Evolutionary conservation across 1,284 basidiomycete genomes (phyloP), one percentile per base, ranked within the genome.

Genomic region (Hortiboletus rubellus): DNA sequence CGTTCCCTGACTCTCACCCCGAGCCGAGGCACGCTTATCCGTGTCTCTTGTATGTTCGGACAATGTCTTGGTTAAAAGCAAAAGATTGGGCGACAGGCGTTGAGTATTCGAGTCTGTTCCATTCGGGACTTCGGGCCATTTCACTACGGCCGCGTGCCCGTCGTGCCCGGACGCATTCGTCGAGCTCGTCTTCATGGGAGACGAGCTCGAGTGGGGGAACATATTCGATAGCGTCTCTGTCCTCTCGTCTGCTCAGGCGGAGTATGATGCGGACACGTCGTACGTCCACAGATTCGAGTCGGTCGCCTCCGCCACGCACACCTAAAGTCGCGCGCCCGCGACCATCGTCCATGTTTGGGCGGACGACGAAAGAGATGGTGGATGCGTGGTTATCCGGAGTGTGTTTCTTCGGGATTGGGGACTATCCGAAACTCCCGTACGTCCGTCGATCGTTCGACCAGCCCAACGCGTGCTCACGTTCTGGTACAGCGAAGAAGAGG

Each of bases 61-160:
- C 43, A 3, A 73, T 70, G 70, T 72, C 71, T 50, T 70, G 70
- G 68, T 47, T 72, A 24, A 69, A 70, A 30, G 65, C 57, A 10
- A 72, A 59, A 33, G 68, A 70, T 45, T 71, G 60, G 71, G 56
- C 55, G 33, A 65, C 63, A 1, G 71, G 67, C 7, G 51, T 70
- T 24, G 68, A 70, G 50, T 73, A 70, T 46, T 70, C 68, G 12
- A 71, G 30, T 31, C 37, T 70, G 31, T 70, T 70, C 46, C 67
- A 70, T 46, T 70, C 68, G 3, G 68, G 68, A 7, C 58, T 70
- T 14, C 67, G 63, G 22, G 63, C 61, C 4, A 73, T 72, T 45
- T 72, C 71, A 6, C 46, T 46, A 5, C 45, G 49, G 9, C 54
- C 67, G 27, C 46, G 42, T 42, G 49, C 46, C 3, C 40, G 30